Evolutionary conservation across 139 green algal species (phyloP).

Genomic region (Pleodorina starrii): DNA sequence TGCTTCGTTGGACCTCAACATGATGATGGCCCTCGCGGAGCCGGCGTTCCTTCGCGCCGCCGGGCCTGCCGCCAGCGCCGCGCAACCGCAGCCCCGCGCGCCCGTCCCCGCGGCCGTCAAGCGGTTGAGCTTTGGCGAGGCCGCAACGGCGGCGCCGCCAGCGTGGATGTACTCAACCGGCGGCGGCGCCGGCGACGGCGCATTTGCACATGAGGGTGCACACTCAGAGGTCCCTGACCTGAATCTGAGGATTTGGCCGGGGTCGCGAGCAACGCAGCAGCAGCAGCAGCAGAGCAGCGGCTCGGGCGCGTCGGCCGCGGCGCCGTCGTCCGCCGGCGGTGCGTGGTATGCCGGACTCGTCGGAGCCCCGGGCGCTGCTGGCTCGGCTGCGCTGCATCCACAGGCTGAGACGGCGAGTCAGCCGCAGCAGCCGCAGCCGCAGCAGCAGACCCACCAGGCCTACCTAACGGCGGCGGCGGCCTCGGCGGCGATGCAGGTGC

Average conservation of each 20-base stretch:
- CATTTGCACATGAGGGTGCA: neutral
- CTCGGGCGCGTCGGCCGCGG: no score
- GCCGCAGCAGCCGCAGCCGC: constrained; percentile 1
- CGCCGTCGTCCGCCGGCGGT: no score
- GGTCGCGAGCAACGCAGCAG: no score
- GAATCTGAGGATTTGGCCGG: no score
- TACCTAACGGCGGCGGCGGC: neutral
- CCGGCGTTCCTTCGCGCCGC: neutral
- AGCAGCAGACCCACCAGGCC: neutral
- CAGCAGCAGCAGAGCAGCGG: neutral
- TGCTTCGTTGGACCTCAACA: neutral
- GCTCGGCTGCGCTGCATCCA: neutral
- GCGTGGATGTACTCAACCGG: neutral
- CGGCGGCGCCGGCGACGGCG: no score
- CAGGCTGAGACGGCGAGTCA: neutral
- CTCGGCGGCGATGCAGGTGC: neutral
- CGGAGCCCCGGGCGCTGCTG: no score
- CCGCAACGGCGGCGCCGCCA: neutral
- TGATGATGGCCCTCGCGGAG: neutral
- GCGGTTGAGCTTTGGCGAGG: neutral
- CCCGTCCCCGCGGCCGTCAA: neutral
- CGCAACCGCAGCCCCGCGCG: neutral
- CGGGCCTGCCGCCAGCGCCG: neutral
- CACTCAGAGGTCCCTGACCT: no score
- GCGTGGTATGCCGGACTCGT: neutral